Percentiles rank a stretch among this genome's conserved stretches.
phyloP scores from a whole-genome alignment of 1,284 basidiomycete genomes.

The Leccinum proliferum region DNA sequence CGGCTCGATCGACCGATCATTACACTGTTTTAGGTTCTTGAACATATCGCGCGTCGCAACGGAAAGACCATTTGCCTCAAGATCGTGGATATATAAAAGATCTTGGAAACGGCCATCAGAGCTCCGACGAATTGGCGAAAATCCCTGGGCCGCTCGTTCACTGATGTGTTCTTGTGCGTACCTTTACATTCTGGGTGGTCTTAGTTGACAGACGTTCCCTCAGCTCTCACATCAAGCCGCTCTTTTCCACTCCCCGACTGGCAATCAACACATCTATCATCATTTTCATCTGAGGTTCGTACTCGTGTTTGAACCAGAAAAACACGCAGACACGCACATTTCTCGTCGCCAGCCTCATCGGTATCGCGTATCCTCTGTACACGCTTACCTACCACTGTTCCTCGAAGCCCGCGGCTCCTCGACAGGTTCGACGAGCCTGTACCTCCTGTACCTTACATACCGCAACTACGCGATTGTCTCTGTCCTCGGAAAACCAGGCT shows the following conservation, averaged over 20 bases:
- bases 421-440: conserved; percentile 24
- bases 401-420: conserved; percentile 38
- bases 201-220: neutral
- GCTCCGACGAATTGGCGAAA: conserved; percentile 22
- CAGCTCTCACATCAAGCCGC: conserved; percentile 26
- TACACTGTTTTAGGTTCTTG: conserved; percentile 32
- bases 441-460: conserved; percentile 35
- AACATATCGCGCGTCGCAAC: conserved; percentile 49
- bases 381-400: conserved; percentile 48
- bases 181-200: neutral
- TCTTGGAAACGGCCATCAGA: conserved; percentile 18
- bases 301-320: too few species aligned
- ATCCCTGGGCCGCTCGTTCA: conserved; percentile 35
- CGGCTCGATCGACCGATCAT: neutral
- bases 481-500: conserved; percentile 51
- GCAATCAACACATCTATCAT: too few species aligned
- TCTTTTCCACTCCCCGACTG: too few species aligned
- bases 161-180: conserved; percentile 36
- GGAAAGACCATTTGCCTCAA: conserved; percentile 39
- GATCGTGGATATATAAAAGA: conserved; percentile 37
- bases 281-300: too few species aligned
- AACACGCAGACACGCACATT: too few species aligned
- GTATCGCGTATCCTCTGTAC: conserved; percentile 55
- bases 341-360: too few species aligned
- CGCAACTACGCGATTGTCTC: conserved; percentile 48